phyloP scores from a whole-genome alignment of 306 rosid genomes.

The Ziziphus jujuba region DNA sequence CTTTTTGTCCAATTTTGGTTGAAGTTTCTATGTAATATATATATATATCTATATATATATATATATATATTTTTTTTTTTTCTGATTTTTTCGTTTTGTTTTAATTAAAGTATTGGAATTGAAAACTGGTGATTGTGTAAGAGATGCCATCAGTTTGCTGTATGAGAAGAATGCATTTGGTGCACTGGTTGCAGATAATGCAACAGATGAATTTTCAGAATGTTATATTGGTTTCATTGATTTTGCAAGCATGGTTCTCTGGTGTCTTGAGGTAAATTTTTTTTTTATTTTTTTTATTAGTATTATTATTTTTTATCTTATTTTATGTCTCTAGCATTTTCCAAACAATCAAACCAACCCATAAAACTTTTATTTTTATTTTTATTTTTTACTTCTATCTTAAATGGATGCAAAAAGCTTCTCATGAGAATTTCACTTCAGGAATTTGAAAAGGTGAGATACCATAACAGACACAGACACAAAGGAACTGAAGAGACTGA shows the following conservation, averaged over 20 bases:
- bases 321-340: neutral
- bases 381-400: neutral
- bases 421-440: neutral
- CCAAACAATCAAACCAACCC: neutral
- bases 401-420: neutral
- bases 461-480: constrained; percentile 4
- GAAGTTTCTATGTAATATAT: neutral
- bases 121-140: constrained; percentile 48
- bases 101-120: constrained; percentile 46
- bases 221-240: constrained; percentile 46
- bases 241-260: constrained; percentile 55
- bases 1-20: neutral
- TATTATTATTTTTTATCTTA: no score
- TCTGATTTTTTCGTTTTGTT: neutral
- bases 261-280: constrained; percentile 59
- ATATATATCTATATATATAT: no score
- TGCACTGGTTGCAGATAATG: constrained; percentile 44
- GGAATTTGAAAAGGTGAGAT: constrained; percentile 39
- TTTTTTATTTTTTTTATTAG: neutral
- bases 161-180: constrained; percentile 39
- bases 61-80: neutral
- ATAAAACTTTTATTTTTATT: no score
- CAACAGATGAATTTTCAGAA: constrained; percentile 30
- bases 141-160: constrained; percentile 50
- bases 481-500: constrained; percentile 11